Evolutionary conservation across 495 filamentous ascomycete species (phyloP), one percentile per base, ranked within the genome.

Genomic region (Filosporella fistucella): DNA sequence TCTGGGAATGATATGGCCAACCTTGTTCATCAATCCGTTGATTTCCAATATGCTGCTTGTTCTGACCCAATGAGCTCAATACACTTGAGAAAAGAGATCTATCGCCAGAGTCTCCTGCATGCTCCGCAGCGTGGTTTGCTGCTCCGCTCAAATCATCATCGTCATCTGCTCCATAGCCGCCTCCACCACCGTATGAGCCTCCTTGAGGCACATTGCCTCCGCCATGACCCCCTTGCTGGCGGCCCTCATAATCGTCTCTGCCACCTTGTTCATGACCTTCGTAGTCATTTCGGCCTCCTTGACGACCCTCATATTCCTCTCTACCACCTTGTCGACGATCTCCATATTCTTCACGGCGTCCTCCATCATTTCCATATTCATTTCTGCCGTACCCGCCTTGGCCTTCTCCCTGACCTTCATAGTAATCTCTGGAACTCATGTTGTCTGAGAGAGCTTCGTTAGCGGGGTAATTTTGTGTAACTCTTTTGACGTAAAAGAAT

Each of bases 1-100:
- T 23, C 11, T 23, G 17, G 18, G 28, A 16, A 26, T 13, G 4
- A 35, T 10, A 14, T 14, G 12, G 55, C 63, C 32, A 4, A 71
- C 70, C 62, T 24, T 82, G 70, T 59, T 86, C 81, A 50, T 86
- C 74, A 22, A 85, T 52, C n/a, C 75, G 69, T 30, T 79, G 74
- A 22, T 76, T 59, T 6, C 63, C 62, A 14, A 80, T 60, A 21
- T 65, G 42, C 20, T 69, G 59, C 63, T 73, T 75, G 57, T 74
- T 76, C 52, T 72, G 57, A 12, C 65, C 61, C 21, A 84, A 57
- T 39, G 63, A 59, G 44, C 63, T 63, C 5, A 85, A 59, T 17
- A 76, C 63, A 44, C 41, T 64, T 30, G 64, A 66, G 65, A 84
- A 85, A 45, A 84, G 54, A 33, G 50, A 52, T 36, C 67, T 68